Conservation (phyloP, 2,329 filamentous ascomycete genomes). For the Fusarium keratoplasticum region DNA sequence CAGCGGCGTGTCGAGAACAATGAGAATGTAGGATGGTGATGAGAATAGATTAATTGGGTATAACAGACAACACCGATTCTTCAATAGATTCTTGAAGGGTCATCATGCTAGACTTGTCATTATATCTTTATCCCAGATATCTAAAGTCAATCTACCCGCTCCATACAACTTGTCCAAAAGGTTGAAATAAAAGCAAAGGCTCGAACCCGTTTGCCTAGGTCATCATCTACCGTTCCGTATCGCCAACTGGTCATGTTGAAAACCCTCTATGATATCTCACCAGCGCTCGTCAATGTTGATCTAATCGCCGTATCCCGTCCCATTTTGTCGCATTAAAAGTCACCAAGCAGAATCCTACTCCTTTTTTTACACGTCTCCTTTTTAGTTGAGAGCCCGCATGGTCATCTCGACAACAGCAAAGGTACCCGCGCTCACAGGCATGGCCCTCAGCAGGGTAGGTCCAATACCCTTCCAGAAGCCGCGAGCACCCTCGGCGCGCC, state of each 20-base stretch:
- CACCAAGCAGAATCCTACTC: neutral
- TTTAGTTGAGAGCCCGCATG: slow-evolving; percentile 68
- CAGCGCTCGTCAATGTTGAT: slow-evolving; percentile 13
- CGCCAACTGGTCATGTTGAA: slow-evolving; percentile 24
- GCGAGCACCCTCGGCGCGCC: slow-evolving; percentile 76
- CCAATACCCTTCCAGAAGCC: slow-evolving; percentile 97
- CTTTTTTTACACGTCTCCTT: neutral
- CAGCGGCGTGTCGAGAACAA: slow-evolving; percentile 74
- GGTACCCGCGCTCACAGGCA: slow-evolving; percentile 98
- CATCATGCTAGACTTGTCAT: neutral
- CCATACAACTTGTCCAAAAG: neutral
- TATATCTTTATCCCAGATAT: neutral
- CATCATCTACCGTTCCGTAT: slow-evolving; percentile 8
- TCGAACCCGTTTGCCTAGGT: neutral
- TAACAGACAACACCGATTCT: slow-evolving; percentile 20
- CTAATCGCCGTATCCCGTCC: slow-evolving; percentile 13
- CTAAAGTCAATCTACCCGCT: neutral
- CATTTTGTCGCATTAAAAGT: slow-evolving; percentile 13
- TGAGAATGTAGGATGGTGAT: slow-evolving; percentile 55
- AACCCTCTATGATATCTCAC: slow-evolving; percentile 23
- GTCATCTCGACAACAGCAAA: slow-evolving; percentile 85
- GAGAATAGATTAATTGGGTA: slow-evolving; percentile 34
- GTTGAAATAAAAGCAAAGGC: neutral
- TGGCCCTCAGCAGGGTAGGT: slow-evolving; percentile 90
- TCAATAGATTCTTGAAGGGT: neutral